These are phyloP conservation scores for Nitzschia sp. DNA, from an alignment of 108 stramenopile genomes.

Conservation along the genomic window DNA sequence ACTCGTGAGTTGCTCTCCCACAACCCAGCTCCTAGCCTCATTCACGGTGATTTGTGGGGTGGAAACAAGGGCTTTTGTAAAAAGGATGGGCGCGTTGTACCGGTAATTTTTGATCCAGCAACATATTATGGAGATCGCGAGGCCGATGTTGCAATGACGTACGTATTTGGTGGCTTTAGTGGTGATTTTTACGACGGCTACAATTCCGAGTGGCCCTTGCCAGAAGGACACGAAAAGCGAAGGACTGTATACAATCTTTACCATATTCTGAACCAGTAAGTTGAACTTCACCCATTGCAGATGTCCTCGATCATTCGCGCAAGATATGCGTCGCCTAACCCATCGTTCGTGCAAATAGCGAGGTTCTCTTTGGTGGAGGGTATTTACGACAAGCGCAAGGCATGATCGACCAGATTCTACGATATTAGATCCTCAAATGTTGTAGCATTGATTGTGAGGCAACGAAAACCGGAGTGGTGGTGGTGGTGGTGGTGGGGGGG, in stretches of 20 bases:
- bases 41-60: conserved; percentile 87
- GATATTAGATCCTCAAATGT: conserved; percentile 8
- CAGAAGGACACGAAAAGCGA: conserved; percentile 50
- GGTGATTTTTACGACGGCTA: conserved; percentile 76
- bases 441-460: no score
- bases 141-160: conserved; percentile 69
- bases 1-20: conserved; percentile 64
- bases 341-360: conserved; percentile 11
- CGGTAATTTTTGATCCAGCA: conserved; percentile 85
- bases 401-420: conserved; percentile 73
- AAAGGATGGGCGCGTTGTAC: conserved; percentile 44
- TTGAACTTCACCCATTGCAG: no score
- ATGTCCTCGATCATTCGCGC: no score
- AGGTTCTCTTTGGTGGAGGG: conserved; percentile 76
- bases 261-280: conserved; percentile 79
- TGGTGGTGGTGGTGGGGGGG: no score
- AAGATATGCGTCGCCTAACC: no score
- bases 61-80: conserved; percentile 74
- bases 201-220: conserved; percentile 70
- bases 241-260: conserved; percentile 76
- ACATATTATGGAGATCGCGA: conserved; percentile 86
- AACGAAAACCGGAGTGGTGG: no score
- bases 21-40: conserved; percentile 55
- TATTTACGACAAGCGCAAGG: conserved; percentile 65
- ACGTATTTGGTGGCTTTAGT: conserved; percentile 76